phyloP scores from a whole-genome alignment of 2,329 filamentous ascomycete genomes.

The Neurospora sp. region DNA sequence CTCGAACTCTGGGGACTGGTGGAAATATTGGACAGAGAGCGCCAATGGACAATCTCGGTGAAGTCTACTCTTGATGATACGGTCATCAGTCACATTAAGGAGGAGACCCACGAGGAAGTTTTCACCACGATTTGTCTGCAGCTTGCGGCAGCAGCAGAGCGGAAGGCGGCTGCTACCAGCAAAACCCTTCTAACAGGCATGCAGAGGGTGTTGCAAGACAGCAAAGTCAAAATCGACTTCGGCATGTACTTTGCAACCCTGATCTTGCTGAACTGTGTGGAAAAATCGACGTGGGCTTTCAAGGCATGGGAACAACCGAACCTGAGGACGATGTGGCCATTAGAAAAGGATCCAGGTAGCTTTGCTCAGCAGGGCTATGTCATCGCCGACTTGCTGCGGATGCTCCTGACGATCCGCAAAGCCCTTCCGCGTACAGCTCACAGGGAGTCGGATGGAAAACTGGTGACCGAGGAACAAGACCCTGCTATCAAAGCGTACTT shows the following conservation, averaged over 20 bases:
- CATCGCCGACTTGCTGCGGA: slow-evolving; percentile 48
- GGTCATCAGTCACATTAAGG: slow-evolving; percentile 37
- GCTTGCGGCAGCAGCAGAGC: slow-evolving; percentile 54
- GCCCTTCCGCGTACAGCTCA: slow-evolving; percentile 44
- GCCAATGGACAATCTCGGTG: slow-evolving; percentile 49
- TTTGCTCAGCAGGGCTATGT: slow-evolving; percentile 51
- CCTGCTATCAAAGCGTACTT: slow-evolving; percentile 42
- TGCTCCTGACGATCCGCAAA: slow-evolving; percentile 52
- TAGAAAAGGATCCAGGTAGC: slow-evolving; percentile 45
- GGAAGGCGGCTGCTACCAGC: slow-evolving; percentile 51
- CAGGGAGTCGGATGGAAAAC: slow-evolving; percentile 36
- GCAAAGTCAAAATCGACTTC: slow-evolving; percentile 49
- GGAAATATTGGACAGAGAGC: slow-evolving; percentile 55
- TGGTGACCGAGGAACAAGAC: slow-evolving; percentile 38
- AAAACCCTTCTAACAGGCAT: slow-evolving; percentile 49
- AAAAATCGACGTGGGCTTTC: slow-evolving; percentile 61
- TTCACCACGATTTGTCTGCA: slow-evolving; percentile 56
- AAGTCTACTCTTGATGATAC: slow-evolving; percentile 32
- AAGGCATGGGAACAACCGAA: slow-evolving; percentile 58
- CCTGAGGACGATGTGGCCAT: slow-evolving; percentile 49
- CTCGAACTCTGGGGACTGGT: slow-evolving; percentile 57
- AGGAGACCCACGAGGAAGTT: slow-evolving; percentile 44
- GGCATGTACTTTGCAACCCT: slow-evolving; percentile 52
- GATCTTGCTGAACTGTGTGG: slow-evolving; percentile 55
- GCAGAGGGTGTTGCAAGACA: slow-evolving; percentile 51